Conservation (phyloP, 305 asterid genomes). For the Ilex paraguariensis region DNA sequence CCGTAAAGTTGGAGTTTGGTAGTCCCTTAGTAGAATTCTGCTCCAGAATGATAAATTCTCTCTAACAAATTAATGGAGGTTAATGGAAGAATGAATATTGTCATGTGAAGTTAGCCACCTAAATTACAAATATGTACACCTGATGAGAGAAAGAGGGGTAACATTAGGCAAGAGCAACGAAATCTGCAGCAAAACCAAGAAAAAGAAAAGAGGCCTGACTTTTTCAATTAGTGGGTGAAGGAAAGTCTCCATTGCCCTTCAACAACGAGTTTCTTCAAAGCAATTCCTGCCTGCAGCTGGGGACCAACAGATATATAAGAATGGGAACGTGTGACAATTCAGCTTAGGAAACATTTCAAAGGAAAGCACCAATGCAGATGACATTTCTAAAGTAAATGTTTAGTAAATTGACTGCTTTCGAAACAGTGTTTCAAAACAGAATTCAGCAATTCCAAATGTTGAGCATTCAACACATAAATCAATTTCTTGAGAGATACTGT, state of each 20-base stretch:
- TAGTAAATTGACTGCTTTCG: neutral
- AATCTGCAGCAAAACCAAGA: constrained; percentile 34
- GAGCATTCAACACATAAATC: neutral
- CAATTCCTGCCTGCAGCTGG: constrained; percentile 31
- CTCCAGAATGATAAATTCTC: constrained; percentile 23
- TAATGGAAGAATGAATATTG: constrained; percentile 14
- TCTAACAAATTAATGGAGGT: constrained; percentile 23
- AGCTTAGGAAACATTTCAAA: constrained; percentile 13
- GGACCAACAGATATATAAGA: constrained; percentile 22
- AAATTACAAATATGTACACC: constrained; percentile 49
- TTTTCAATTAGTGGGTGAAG: constrained; percentile 51
- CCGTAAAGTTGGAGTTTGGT: constrained; percentile 20
- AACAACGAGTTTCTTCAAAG: constrained; percentile 37
- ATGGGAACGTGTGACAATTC: neutral
- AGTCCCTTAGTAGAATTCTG: constrained; percentile 22
- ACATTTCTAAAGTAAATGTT: constrained; percentile 1
- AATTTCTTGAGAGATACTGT: too few relatives aligned
- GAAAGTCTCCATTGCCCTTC: constrained; percentile 48
- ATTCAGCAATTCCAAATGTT: neutral
- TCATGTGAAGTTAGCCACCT: constrained; percentile 39
- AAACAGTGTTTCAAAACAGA: neutral
- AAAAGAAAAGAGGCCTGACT: constrained; percentile 42
- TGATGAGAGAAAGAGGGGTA: constrained; percentile 33
- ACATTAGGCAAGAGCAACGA: constrained; percentile 25
- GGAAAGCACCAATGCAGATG: constrained; percentile 12